These are phyloP conservation scores for Fusarium sp. DNA, from an alignment of 2,329 filamentous ascomycete species.

Conservation along the genomic window DNA sequence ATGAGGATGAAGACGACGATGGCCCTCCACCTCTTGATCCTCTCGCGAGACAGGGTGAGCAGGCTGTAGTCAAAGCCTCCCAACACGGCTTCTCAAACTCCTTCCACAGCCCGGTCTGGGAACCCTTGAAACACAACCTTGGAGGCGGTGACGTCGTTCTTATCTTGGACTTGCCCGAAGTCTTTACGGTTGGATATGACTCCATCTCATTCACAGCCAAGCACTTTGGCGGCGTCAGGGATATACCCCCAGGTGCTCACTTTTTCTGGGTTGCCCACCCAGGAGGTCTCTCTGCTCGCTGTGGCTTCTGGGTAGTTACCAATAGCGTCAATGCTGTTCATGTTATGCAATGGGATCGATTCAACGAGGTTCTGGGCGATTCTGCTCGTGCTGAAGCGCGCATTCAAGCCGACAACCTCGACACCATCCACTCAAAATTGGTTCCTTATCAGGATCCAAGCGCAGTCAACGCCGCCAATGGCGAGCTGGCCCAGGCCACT, in stretches of 20 bases:
- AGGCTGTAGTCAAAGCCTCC: constrained; percentile 2
- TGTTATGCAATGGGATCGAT: constrained; percentile 68
- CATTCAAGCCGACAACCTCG: constrained; percentile 59
- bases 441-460: constrained; percentile 60
- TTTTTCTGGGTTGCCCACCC: constrained; percentile 71
- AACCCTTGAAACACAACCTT: constrained; percentile 47
- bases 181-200: constrained; percentile 68
- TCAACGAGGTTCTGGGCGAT: constrained; percentile 67
- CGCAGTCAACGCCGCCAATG: constrained; percentile 32
- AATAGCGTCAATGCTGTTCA: constrained; percentile 54
- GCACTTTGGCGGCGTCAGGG: constrained; percentile 66
- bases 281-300: constrained; percentile 62
- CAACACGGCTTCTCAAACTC: constrained; percentile 12
- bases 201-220: constrained; percentile 62
- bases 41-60: constrained; percentile 12
- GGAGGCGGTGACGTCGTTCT: constrained; percentile 65
- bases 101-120: constrained; percentile 15
- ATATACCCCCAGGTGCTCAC: constrained; percentile 69
- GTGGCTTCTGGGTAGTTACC: constrained; percentile 69
- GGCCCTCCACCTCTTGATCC: constrained; percentile 52
- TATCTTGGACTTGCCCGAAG: constrained; percentile 64
- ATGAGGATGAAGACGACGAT: constrained; percentile 43
- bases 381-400: constrained; percentile 61
- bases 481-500: constrained; percentile 37
- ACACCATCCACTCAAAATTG: constrained; percentile 57